These are phyloP conservation scores for Trichoderma asperelloides DNA, from an alignment of 495 filamentous ascomycete species.

Conservation along the genomic window DNA sequence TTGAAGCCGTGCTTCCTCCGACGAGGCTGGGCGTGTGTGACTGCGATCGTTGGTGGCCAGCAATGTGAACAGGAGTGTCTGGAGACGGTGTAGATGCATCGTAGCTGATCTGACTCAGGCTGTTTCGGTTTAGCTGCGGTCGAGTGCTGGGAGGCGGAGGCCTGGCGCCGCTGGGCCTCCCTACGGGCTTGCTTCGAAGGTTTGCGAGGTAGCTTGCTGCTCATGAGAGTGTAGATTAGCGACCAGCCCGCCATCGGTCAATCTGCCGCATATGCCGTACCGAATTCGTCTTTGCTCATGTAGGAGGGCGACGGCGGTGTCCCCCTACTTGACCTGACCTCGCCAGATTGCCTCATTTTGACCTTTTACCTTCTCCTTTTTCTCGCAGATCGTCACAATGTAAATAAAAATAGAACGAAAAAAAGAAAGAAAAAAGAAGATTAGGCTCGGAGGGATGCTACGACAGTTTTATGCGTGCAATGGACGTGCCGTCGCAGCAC, in stretches of 20 bases:
- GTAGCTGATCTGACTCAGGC: slow-evolving; percentile 13
- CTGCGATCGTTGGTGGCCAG: slow-evolving; percentile 19
- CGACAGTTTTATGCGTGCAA: neutral
- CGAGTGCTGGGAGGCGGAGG: slow-evolving; percentile 50
- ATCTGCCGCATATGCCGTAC: slow-evolving; percentile 38
- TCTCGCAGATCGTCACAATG: neutral
- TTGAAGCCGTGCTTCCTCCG: slow-evolving; percentile 32
- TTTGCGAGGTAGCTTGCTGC: slow-evolving; percentile 70
- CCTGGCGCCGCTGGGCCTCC: slow-evolving; percentile 68
- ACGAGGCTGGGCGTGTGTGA: slow-evolving; percentile 16
- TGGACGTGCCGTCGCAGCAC: neutral
- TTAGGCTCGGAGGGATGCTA: neutral
- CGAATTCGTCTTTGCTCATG: slow-evolving; percentile 82
- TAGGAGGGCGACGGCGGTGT: slow-evolving; percentile 67
- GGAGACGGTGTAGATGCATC: slow-evolving; percentile 15
- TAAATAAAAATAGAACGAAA: neutral
- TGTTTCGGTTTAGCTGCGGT: slow-evolving; percentile 10
- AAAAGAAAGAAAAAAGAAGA: neutral
- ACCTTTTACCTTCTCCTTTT: neutral
- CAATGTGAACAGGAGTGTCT: neutral
- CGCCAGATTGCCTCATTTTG: slow-evolving; percentile 2
- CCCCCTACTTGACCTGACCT: slow-evolving; percentile 44
- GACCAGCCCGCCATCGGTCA: slow-evolving; percentile 6
- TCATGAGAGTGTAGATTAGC: slow-evolving; percentile 9
- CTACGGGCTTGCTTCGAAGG: slow-evolving; percentile 68